Base-by-base conservation (phyloP, 2,329 filamentous ascomycete genomes). In the Aspergillus fischeri region DNA sequence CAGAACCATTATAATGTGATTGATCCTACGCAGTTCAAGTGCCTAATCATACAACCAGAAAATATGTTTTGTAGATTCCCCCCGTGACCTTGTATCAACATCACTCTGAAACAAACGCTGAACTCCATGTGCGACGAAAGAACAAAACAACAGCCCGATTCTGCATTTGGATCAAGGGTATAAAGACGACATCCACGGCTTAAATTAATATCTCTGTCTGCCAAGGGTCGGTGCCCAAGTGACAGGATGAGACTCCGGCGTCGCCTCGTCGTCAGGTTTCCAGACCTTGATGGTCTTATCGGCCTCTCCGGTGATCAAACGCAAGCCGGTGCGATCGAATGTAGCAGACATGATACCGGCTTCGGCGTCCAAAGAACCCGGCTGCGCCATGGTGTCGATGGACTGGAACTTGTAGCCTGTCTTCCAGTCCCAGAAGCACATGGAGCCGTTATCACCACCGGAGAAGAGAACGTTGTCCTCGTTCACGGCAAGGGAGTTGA, bases 401-500 rank as follows among this genome's bases (percentile, higher is more conserved):
- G 86, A 84, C 76, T 99, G 94, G 78, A 94, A 99, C 50, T 89
- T 84, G 72, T 99, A 86, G 0, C 95, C 94, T 0, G 92, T 90
- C 78, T 97, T 97, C 94, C 94, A 99, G 73, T 99, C 95, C 90
- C 92, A 99, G 80, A 99, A 99, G 64, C 86, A 90, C 81, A 97
- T 94, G 38, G 90, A 95, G 44, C 95, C 94, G 67, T 99, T 97
- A 70, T 99, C 94, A 49, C 88, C 93, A 56, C 94, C 94, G 2
- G 92, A 94, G 75, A 99, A 97, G 58, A 99, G 77, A 17, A 97
- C 91, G 67, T 97, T 94, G 72, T 97, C 91, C 68, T 95, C 90
- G 73, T 99, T 99, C 32, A 94, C 92, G 47, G 91, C 84, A 49
- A 99, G 78, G 0, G 92, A 92, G 76, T 99, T 99, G 78, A 99